A percentile compares a stretch with the other conserved stretches of the same genome.
Evolutionary conservation across 371 early-diverging fungal species (phyloP).

Genomic region (Mortierella sp.): DNA sequence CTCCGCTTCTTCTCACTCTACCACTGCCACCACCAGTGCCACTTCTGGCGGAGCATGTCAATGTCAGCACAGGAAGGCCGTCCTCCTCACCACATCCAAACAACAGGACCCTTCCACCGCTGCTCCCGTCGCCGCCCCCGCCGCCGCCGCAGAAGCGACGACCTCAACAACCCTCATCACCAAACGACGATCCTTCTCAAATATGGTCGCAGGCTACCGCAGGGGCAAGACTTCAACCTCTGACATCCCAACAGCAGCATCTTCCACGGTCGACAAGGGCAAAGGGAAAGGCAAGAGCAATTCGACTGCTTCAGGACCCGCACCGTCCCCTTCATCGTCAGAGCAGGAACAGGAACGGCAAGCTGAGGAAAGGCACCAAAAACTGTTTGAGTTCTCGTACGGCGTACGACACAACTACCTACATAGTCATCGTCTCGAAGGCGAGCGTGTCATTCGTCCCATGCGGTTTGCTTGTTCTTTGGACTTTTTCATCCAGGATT

Average conservation of each 20-base stretch:
- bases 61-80: neutral
- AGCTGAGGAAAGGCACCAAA: neutral
- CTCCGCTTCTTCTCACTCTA: neutral
- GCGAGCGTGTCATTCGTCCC: conserved; percentile 45
- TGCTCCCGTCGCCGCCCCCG: neutral
- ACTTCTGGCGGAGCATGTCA: neutral
- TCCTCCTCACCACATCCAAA: conserved; percentile 9
- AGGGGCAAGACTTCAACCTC: neutral
- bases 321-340: neutral
- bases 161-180: neutral
- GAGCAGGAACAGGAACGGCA: neutral
- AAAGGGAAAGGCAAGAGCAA: neutral
- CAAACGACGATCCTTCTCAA: conserved; percentile 8
- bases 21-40: neutral
- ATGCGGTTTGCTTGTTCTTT: conserved; percentile 38
- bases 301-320: neutral
- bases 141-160: neutral
- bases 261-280: neutral
- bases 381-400: conserved; percentile 40
- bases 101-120: neutral
- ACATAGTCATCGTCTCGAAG: conserved; percentile 26
- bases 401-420: conserved; percentile 44
- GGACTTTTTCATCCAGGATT: conserved; percentile 23
- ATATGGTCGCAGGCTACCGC: neutral
- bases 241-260: no score